A percentile compares a stretch with the other conserved stretches of the same genome.
Conservation (phyloP, 1,139 yeast genomes). For the Debaryomyces sp. region DNA sequence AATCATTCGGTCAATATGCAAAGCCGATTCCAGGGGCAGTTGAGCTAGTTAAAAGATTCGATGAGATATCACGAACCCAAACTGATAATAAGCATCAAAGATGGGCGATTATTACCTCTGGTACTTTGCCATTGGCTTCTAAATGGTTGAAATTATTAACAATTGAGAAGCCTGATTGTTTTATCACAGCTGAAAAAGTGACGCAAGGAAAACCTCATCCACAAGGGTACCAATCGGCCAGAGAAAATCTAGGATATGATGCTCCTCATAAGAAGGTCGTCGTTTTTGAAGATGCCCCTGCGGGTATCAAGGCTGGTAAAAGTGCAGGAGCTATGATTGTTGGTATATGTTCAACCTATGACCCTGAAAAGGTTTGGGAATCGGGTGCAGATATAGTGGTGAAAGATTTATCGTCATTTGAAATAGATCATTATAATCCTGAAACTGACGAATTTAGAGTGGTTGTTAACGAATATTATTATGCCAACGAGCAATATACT, state of each 20-base stretch:
- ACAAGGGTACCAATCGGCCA: conserved; percentile 17
- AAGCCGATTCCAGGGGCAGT: conserved; percentile 19
- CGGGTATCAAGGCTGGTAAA: conserved; percentile 19
- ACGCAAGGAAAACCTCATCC: conserved; percentile 19
- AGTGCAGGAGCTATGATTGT: conserved; percentile 20
- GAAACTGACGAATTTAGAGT: conserved; percentile 18
- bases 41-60: conserved; percentile 16
- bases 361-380: conserved; percentile 16
- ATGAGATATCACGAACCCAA: conserved; percentile 12
- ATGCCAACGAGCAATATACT: conserved; percentile 16
- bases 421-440: conserved; percentile 16
- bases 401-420: conserved; percentile 15
- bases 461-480: conserved; percentile 15
- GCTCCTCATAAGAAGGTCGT: conserved; percentile 18
- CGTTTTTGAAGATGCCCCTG: conserved; percentile 20
- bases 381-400: conserved; percentile 21
- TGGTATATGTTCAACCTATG: conserved; percentile 19
- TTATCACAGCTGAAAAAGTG: conserved; percentile 19
- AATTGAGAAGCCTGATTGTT: conserved; percentile 18
- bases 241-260: conserved; percentile 17
- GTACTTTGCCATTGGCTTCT: conserved; percentile 19
- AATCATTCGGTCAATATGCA: conserved; percentile 17
- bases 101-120: conserved; percentile 20
- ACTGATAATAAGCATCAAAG: conserved; percentile 18
- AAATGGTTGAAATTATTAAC: conserved; percentile 19